Percentiles rank a stretch among this genome's conserved stretches.
These are phyloP conservation scores for Solanum acaule DNA, from an alignment of 257 asterid genomes.

Conservation along the genomic window DNA sequence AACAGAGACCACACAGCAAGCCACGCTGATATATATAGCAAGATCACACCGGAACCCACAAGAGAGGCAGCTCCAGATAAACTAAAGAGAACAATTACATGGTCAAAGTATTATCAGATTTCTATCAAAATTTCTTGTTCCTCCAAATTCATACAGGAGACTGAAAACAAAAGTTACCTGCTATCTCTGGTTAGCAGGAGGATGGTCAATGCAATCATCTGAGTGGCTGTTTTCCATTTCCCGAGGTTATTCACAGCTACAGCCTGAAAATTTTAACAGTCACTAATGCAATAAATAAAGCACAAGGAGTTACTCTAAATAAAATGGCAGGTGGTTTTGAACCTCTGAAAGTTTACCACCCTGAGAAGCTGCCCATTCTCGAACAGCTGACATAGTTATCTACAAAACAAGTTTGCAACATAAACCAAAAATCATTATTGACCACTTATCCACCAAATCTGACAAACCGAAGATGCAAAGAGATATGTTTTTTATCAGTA, in stretches of 20 bases:
- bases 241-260: conserved; percentile 95
- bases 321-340: not conserved
- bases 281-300: not conserved
- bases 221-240: conserved; percentile 96
- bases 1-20: conserved; percentile 73
- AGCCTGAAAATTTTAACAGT: conserved; percentile 38
- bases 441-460: not conserved
- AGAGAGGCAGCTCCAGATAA: conserved; percentile 40
- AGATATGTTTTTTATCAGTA: not conserved
- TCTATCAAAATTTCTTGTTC: not conserved
- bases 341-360: conserved; percentile 87
- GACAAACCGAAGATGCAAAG: not conserved
- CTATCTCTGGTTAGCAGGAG: conserved; percentile 79
- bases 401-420: conserved; percentile 16
- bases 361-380: conserved; percentile 99
- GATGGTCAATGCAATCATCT: conserved; percentile 81
- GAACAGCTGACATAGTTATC: conserved; percentile 99
- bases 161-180: conserved; percentile 42
- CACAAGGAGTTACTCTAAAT: not conserved
- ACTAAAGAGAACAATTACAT: conserved; percentile 17
- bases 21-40: conserved; percentile 79
- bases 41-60: conserved; percentile 49
- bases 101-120: not conserved
- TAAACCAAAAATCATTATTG: not conserved
- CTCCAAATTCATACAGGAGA: not conserved